phyloP scores from a whole-genome alignment of 495 filamentous ascomycete genomes.

The Penicillium turbatum region DNA sequence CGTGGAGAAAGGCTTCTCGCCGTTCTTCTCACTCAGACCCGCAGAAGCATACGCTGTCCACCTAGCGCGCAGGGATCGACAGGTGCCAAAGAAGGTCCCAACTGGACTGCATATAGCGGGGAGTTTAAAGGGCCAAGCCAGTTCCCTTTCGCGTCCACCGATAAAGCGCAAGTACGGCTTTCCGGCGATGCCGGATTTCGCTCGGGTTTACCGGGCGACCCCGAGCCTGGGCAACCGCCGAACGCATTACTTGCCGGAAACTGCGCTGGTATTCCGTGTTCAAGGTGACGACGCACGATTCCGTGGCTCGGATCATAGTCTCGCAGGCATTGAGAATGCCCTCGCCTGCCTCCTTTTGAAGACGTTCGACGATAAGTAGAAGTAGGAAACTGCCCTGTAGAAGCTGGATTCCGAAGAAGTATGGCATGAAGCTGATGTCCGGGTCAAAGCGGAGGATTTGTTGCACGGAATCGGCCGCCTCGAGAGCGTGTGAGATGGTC shows the following conservation, averaged over 20 bases:
- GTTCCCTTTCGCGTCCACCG: slow-evolving; percentile 78
- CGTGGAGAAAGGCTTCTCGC: not conserved
- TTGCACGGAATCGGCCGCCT: slow-evolving; percentile 74
- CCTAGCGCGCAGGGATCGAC: slow-evolving; percentile 3
- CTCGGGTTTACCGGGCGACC: slow-evolving; percentile 70
- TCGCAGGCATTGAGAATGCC: slow-evolving; percentile 80
- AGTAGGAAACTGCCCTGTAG: slow-evolving; percentile 79
- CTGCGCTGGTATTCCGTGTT: slow-evolving; percentile 86
- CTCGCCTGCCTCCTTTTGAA: slow-evolving; percentile 73
- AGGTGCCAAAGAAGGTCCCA: not conserved
- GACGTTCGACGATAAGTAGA: slow-evolving; percentile 75
- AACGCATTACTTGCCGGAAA: slow-evolving; percentile 80
- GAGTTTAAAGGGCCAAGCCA: slow-evolving; percentile 59
- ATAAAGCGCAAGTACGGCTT: slow-evolving; percentile 70
- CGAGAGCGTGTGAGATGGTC: slow-evolving; percentile 73
- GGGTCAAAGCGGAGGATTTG: slow-evolving; percentile 83
- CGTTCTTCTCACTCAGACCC: not conserved
- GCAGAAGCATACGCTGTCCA: not conserved
- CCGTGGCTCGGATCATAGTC: slow-evolving; percentile 79
- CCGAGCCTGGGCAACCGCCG: slow-evolving; percentile 71
- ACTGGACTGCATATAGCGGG: not conserved
- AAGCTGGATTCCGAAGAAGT: slow-evolving; percentile 84
- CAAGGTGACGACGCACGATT: slow-evolving; percentile 79
- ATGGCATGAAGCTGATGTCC: slow-evolving; percentile 83
- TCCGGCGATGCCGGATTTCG: slow-evolving; percentile 69